Evolutionary conservation across 2,329 filamentous ascomycete species (phyloP), one percentile per base, ranked within the genome.

Genomic region (Paecilomyces dactylethromorphus): DNA sequence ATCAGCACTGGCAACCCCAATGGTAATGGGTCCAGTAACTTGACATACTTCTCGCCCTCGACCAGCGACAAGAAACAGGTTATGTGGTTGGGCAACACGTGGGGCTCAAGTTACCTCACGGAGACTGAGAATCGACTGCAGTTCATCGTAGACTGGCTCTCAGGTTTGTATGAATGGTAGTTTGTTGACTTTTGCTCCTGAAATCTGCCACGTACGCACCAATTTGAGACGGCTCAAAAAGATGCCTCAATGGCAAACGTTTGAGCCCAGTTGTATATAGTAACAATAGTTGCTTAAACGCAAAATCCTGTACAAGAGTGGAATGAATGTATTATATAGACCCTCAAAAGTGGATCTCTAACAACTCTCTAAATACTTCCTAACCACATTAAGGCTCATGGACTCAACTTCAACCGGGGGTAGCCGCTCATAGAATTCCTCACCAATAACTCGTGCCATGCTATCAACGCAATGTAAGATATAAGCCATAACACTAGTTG

Each of bases 41-140:
- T 79, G 24, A 74, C 72, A 8, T 65, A 71, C 24, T 82, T 82
- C 62, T 71, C 74, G 21, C 61, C 61, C 1, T 58, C 60, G 2
- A 59, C 59, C 26, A 58, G 45, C 18, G 55, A 45, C 29, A 33
- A 49, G 35, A 56, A 56, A n/a, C 15, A 59, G 39, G 49, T 55
- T 26, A 64, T 64, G 60, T 60, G 59, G 60, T 21, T 64, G 18
- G 60, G 63, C 3, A 60, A 62, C 51, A 66, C 65, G 32, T 33
- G 39, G 56, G 53, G 33, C 13, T 6, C 50, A 3, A 29, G 50
- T 52, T 29, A 24, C 15, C 50, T 52, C 10, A 15, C 50, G 18
- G 50, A 52, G 21, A 10, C n/a, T 3, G 39, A 45, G 8, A 7
- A 10, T 3, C 39, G 39, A 45, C 5, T 8, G n/a, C 39, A 45